Evolutionary conservation across 2,329 filamentous ascomycete species (phyloP).

Genomic region (Fusarium torulosum): DNA sequence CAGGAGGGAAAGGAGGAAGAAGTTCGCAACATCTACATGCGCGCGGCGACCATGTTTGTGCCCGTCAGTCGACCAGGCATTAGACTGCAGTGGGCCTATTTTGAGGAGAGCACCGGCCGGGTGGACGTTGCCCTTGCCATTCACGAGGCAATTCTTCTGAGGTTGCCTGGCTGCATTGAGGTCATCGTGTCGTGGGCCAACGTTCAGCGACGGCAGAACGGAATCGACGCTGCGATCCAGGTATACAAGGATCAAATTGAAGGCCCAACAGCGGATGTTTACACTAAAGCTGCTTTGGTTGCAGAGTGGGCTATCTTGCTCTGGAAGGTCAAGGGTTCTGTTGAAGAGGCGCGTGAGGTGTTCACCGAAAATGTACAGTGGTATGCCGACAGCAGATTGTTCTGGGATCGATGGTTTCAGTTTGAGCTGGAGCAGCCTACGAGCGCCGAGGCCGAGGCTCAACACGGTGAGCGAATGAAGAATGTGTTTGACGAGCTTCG

Average conservation of each 20-base stretch:
- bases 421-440: conserved; percentile 91
- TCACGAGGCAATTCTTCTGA: conserved; percentile 81
- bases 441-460: conserved; percentile 70
- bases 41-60: conserved; percentile 86
- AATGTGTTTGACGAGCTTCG: conserved; percentile 82
- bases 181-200: conserved; percentile 91
- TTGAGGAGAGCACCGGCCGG: conserved; percentile 87
- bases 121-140: conserved; percentile 85
- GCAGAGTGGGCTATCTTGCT: conserved; percentile 88
- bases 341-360: conserved; percentile 83
- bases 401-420: conserved; percentile 89
- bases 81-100: conserved; percentile 91
- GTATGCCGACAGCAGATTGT: conserved; percentile 86
- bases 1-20: conserved; percentile 88
- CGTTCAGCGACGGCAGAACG: conserved; percentile 83
- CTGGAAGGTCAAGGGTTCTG: conserved; percentile 87
- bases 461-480: conserved; percentile 81
- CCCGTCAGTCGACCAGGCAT: conserved; percentile 87
- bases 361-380: conserved; percentile 86
- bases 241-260: conserved; percentile 87
- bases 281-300: conserved; percentile 87
- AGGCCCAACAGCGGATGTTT: conserved; percentile 76
- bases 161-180: conserved; percentile 85
- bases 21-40: conserved; percentile 90
- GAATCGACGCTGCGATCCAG: conserved; percentile 85